These are phyloP conservation scores for Pythium plurisporium DNA, from an alignment of 352 stramenopile genomes.

Conservation along the genomic window DNA sequence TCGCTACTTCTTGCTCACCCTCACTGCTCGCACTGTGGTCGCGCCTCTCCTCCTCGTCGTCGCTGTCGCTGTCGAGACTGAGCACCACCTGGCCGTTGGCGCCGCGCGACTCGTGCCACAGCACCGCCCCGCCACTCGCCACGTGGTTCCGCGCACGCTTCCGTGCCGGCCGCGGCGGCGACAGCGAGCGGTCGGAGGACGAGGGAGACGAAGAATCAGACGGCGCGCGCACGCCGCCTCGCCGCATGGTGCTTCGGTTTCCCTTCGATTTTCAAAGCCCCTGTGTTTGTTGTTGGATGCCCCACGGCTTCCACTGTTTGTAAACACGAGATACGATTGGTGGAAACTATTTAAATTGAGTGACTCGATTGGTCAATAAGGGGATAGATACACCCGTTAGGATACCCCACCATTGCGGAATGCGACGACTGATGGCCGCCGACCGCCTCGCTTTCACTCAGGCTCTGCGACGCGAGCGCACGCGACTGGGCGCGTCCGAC, in stretches of 20 bases:
- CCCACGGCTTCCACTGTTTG: slow-evolving; percentile 21
- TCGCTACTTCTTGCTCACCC: not conserved
- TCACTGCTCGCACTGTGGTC: no score
- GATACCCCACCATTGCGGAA: not conserved
- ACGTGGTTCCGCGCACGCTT: slow-evolving; percentile 64
- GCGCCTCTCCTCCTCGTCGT: slow-evolving; percentile 5
- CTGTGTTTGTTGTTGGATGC: not conserved
- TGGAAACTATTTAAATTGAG: not conserved
- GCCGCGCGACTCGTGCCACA: slow-evolving; percentile 52
- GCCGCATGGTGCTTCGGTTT: slow-evolving; percentile 6
- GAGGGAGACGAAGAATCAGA: not conserved
- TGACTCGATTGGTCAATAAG: slow-evolving; percentile 11
- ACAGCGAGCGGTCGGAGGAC: not conserved
- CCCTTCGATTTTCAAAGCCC: not conserved
- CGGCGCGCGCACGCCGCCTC: not conserved
- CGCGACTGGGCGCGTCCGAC: slow-evolving; percentile 7
- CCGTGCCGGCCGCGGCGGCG: slow-evolving; percentile 29
- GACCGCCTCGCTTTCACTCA: not conserved
- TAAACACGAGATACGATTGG: not conserved
- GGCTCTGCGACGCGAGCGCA: slow-evolving; percentile 3
- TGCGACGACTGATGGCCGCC: not conserved
- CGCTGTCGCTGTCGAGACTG: slow-evolving; percentile 21
- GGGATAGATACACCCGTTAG: slow-evolving; percentile 7
- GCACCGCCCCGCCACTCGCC: slow-evolving; percentile 29
- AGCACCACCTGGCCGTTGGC: slow-evolving; percentile 54